phyloP scores from a whole-genome alignment of 108 stramenopile genomes.

The Fragilaria crotonensis region DNA sequence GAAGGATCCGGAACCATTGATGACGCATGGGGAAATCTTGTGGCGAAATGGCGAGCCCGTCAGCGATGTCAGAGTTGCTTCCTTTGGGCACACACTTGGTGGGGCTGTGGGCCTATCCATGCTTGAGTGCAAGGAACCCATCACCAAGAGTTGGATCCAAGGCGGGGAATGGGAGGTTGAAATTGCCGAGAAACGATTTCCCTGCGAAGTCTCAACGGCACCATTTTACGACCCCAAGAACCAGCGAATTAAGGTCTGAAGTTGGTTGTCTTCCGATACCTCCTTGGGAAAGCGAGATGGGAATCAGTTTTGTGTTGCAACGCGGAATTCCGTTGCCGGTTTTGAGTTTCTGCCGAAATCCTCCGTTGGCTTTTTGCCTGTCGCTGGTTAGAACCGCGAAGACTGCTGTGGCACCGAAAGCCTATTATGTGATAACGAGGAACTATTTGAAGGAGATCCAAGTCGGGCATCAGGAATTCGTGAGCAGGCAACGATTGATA shows the following conservation, averaged over 20 bases:
- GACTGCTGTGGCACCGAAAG: no score
- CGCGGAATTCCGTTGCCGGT: no score
- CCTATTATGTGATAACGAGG: no score
- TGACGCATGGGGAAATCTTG: constrained; percentile 66
- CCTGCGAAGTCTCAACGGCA: constrained; percentile 32
- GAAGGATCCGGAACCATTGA: constrained; percentile 26
- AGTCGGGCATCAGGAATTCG: no score
- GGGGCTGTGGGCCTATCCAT: constrained; percentile 68
- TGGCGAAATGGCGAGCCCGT: constrained; percentile 57
- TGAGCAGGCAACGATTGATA: no score
- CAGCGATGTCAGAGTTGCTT: constrained; percentile 52
- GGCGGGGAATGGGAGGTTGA: constrained; percentile 52
- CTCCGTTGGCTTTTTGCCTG: no score
- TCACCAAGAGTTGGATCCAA: constrained; percentile 36
- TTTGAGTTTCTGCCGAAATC: no score
- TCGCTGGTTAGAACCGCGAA: no score
- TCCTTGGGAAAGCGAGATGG: no score
- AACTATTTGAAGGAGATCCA: no score
- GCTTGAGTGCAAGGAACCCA: constrained; percentile 23
- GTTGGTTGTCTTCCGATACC: no score
- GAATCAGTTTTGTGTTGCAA: no score
- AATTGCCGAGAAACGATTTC: constrained; percentile 34
- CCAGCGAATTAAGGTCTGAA: constrained; percentile 14
- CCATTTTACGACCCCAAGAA: constrained; percentile 71
- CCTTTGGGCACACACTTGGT: constrained; percentile 59